phyloP scores from a whole-genome alignment of 805 yeast species.

The Yarrowia sp. region DNA sequence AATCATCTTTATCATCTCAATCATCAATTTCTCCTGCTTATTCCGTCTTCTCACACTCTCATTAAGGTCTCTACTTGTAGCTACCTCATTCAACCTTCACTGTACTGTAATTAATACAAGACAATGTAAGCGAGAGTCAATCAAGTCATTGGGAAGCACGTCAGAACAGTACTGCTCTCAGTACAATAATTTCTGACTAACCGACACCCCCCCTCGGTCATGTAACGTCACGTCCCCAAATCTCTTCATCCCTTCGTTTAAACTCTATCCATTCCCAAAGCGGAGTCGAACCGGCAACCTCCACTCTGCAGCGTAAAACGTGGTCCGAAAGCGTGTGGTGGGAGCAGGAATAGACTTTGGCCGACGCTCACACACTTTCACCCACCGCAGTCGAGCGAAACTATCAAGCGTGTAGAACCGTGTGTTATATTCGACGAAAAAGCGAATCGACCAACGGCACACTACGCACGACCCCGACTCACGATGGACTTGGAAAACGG shows the following conservation, averaged over 20 bases:
- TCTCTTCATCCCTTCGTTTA: background rate
- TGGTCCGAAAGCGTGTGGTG: slow-evolving; percentile 13
- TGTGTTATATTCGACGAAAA: slow-evolving; percentile 8
- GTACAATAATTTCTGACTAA: no score
- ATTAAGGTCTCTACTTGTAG: no score
- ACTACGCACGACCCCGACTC: background rate
- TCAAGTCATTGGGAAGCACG: no score
- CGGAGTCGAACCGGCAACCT: background rate
- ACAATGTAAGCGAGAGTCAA: no score
- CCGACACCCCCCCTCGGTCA: no score
- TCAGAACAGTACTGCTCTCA: no score
- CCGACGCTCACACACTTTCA: slow-evolving; percentile 27
- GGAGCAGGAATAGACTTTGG: slow-evolving; percentile 12
- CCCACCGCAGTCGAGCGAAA: slow-evolving; percentile 33
- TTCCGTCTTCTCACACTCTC: no score
- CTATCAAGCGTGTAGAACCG: slow-evolving; percentile 36
- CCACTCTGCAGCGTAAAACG: slow-evolving; percentile 7
- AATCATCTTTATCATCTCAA: no score
- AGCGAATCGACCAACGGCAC: slow-evolving; percentile 4
- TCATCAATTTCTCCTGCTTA: no score
- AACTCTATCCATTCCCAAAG: background rate
- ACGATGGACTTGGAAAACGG: slow-evolving; percentile 40
- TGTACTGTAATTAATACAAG: no score
- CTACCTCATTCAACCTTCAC: no score
- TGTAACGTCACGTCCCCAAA: no score